Percentiles rank a stretch among this genome's conserved stretches.
Evolutionary conservation across 306 rosid species (phyloP).

Genomic region (Quercus variabilis): DNA sequence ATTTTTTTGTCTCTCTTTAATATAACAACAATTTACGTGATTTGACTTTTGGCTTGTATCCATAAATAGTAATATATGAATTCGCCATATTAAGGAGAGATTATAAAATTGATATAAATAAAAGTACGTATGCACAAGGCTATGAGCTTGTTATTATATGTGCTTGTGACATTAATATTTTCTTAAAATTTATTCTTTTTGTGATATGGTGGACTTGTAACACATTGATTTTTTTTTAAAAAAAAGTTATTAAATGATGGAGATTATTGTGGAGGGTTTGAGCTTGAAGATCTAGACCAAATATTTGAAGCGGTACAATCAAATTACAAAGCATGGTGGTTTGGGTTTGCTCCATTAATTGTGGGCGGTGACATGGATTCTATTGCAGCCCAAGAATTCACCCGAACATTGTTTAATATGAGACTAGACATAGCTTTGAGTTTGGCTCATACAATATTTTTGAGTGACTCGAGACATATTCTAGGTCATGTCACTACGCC

Average conservation of each 20-base stretch:
- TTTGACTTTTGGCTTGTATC: no score
- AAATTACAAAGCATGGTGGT: slow-evolving; percentile 83
- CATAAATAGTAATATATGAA: no score
- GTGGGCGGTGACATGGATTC: slow-evolving; percentile 86
- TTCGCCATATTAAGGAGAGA: no score
- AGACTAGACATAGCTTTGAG: slow-evolving; percentile 52
- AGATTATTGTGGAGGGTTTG: slow-evolving; percentile 77
- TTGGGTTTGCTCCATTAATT: slow-evolving; percentile 71
- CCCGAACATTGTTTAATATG: slow-evolving; percentile 60
- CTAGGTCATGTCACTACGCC: slow-evolving; percentile 26
- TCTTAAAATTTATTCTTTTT: background rate
- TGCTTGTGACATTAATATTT: no score
- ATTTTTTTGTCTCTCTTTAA: no score
- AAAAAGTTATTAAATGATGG: slow-evolving; percentile 44
- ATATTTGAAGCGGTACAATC: slow-evolving; percentile 55
- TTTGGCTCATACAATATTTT: slow-evolving; percentile 41
- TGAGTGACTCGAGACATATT: slow-evolving; percentile 33
- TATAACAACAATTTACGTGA: no score
- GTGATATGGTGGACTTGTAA: background rate
- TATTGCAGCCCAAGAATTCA: slow-evolving; percentile 70
- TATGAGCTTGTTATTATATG: no score
- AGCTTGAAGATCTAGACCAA: slow-evolving; percentile 61
- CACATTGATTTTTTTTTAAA: background rate
- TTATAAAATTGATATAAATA: no score
- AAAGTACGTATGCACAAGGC: no score